Evolutionary conservation across 2,329 filamentous ascomycete species (phyloP), one percentile per base, ranked within the genome.

Genomic region (Pseudogymnoascus sp.): DNA sequence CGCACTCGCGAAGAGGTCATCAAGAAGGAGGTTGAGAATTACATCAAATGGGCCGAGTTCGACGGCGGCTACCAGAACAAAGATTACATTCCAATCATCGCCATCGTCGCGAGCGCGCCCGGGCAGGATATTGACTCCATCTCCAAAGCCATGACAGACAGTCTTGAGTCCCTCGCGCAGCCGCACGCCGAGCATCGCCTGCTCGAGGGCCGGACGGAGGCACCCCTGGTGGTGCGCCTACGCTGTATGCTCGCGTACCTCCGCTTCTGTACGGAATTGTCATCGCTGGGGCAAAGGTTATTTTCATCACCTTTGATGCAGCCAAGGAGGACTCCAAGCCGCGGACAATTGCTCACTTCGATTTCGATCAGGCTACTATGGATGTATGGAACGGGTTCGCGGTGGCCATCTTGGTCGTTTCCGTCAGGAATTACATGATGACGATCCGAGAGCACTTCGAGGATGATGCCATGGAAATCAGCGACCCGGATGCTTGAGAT

Each of bases 381-480:
- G 70, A 70, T 63, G 72, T 73, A 11, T 75, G 73, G 73, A 72
- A 74, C 63, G 72, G 69, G 6, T 65, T 75, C 59, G 71, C 70
- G 8, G 64, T 75, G 61, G 71, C 72, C 18, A 71, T 73, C 33
- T 61, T 72, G 21, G 63, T 70, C 31, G 69, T 69, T 37, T 63
- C 67, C 28, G 71, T 71, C 1, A 64, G 72, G 35, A 71, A 72
- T 35, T 72, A 73, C 35, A 55, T 55, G 49, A 55, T 55, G 49
- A 33, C 49, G 8, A 55, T 55, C 28, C 25, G 28, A 7, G 28
- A 55, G n/a, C 28, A 55, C 8, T 55, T 55, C 7, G 49, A 55
- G 2, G 49, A 55, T 55, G 16, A 18, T 1, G 11, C 11, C 5
- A 33, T 31, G 8, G 25, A 33, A 11, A 33, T 11, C n/a, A 55